Percentiles rank a stretch among this genome's conserved stretches.
These are phyloP conservation scores for Colletotrichum cuscutae DNA, from an alignment of 2,329 filamentous ascomycete species.

Conservation along the genomic window DNA sequence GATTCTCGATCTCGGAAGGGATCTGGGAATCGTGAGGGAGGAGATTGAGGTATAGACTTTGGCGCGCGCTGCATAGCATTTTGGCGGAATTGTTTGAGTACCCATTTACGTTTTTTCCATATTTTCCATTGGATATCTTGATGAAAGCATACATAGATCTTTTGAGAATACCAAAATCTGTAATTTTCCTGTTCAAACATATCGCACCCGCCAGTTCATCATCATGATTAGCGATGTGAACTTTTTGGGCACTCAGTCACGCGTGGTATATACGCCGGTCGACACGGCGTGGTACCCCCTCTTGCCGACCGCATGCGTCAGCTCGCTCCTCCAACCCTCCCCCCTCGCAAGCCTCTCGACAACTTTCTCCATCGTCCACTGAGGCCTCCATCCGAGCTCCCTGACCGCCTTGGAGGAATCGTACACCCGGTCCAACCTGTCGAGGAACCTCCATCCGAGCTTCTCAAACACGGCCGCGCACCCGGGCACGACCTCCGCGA, in stretches of 20 bases:
- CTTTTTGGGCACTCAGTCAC: slow-evolving; percentile 34
- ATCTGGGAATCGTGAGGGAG: slow-evolving; percentile 36
- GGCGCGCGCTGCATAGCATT: background rate
- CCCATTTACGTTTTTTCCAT: background rate
- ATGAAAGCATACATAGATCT: slow-evolving; percentile 2
- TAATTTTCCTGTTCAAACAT: background rate
- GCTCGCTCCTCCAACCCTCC: slow-evolving; percentile 50
- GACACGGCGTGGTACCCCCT: slow-evolving; percentile 55
- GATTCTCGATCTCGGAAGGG: slow-evolving; percentile 61
- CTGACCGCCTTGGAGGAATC: slow-evolving; percentile 52
- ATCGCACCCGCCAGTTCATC: too few species aligned
- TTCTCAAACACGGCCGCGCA: slow-evolving; percentile 44
- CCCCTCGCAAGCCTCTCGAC: slow-evolving; percentile 48
- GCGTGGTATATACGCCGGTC: slow-evolving; percentile 55
- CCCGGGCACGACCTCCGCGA: slow-evolving; percentile 41
- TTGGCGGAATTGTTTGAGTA: background rate
- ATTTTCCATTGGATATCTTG: background rate
- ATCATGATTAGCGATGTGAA: background rate
- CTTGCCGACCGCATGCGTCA: slow-evolving; percentile 52
- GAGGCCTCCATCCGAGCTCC: slow-evolving; percentile 55
- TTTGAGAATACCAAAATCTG: slow-evolving; percentile 13
- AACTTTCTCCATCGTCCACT: slow-evolving; percentile 51
- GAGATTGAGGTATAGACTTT: slow-evolving; percentile 15
- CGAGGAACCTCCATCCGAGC: slow-evolving; percentile 49
- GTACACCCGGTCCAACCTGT: slow-evolving; percentile 56